Base-by-base conservation (phyloP, 1,284 basidiomycete species). In the Mycena citricolor region DNA sequence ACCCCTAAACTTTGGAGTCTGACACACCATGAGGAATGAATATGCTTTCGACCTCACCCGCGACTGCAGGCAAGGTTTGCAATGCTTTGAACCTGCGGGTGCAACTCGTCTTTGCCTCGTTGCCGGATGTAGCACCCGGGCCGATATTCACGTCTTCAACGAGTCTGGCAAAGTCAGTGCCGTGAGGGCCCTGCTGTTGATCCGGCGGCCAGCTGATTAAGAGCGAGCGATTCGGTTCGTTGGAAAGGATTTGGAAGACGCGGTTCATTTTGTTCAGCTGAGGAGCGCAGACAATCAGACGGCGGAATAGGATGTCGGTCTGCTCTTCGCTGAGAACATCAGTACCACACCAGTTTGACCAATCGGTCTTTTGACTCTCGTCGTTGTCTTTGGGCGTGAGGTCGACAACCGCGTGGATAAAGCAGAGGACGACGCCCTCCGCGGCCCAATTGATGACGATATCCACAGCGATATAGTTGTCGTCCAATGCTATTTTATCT, bases 341-440 rank as follows among this genome's bases (percentile, higher is more conserved):
- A 0, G 90, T 92, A 42, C 93, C 93, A 64, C 94, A 98, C 86
- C 89, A 97, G 63, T 97, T 97, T 8, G 90, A 80, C 94, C 94
- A 97, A 26, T 76, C 71, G 2, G 86, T 86, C 65, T 88, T 88
- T 59, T 77, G 63, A 37, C 68, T 63, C 59, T 85, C 81, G 63
- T 95, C 88, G 59, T 93, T 93, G 73, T 97, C 93, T 42, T 66
- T 65, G n/a, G 84, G 79, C n/a, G 69, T 70, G 39, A 86, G 75
- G 69, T 89, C 85, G 42, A 79, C 79, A 44, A 87, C 83, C 22
- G 93, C 90, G 60, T 99, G 94, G 54, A 97, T 88, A 73, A 99
- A 99, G 60, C 92, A 94, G 12, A 99, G 75, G 30, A 95, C 85
- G 57, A 98, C 76, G 28, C 87, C 89, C 44, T 94, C 86, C 19